Conservation (phyloP, 148 eudicot genomes). For the Rhododendron mucronatum region DNA sequence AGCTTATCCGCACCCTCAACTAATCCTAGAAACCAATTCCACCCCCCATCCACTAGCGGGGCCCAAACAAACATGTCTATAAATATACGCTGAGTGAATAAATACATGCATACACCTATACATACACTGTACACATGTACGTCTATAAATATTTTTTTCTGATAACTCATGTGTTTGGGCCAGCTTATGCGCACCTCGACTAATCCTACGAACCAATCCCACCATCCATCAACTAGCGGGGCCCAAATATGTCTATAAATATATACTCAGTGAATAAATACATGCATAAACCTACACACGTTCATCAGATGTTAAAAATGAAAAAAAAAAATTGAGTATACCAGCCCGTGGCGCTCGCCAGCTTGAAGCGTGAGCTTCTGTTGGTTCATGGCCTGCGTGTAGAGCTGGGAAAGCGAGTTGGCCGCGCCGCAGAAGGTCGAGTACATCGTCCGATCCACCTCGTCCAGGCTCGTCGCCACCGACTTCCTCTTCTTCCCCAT, state of each 20-base stretch:
- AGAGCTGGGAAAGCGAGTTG: constrained; percentile 78
- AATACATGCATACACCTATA: too few relatives aligned
- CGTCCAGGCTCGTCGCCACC: constrained; percentile 64
- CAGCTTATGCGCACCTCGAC: too few relatives aligned
- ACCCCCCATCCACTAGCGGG: background rate
- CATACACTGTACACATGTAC: too few relatives aligned
- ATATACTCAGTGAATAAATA: background rate
- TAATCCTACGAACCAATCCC: background rate
- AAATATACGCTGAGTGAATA: too few relatives aligned
- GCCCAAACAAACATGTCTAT: background rate
- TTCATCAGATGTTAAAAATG: background rate
- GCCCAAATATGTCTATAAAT: background rate
- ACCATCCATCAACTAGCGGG: background rate
- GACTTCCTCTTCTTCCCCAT: constrained; percentile 89
- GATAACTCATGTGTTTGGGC: too few relatives aligned
- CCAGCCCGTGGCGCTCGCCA: constrained; percentile 75
- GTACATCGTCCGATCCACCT: constrained; percentile 92
- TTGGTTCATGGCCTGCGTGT: constrained; percentile 76
- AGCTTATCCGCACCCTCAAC: background rate
- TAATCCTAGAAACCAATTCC: background rate
- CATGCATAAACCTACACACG: background rate
- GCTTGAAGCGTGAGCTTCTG: constrained; percentile 64
- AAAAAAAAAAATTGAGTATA: background rate
- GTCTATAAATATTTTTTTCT: too few relatives aligned
- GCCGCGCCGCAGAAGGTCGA: constrained; percentile 71